A percentile compares a stretch with the other conserved stretches of the same genome.
Conservation (phyloP, 305 asterid species). For the Plantago lanceolata region DNA sequence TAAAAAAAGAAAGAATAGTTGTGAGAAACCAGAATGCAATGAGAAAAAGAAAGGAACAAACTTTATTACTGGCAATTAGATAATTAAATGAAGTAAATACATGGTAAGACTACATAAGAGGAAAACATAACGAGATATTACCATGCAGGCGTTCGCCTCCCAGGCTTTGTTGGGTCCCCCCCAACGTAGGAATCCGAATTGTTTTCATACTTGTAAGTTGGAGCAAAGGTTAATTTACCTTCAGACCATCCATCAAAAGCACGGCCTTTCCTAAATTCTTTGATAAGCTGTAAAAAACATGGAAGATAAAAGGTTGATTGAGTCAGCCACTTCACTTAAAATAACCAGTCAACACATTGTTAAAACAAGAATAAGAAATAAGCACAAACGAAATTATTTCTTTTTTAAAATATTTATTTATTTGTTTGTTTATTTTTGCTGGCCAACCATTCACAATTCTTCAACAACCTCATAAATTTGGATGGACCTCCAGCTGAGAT, state of each 20-base stretch:
- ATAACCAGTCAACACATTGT: background rate
- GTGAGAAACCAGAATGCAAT: background rate
- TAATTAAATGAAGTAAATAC: no score
- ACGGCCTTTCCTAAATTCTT: constrained; percentile 74
- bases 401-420: no score
- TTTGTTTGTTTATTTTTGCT: no score
- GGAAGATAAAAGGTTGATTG: constrained; percentile 10
- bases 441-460: no score
- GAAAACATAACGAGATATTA: constrained; percentile 28
- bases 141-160: constrained; percentile 93
- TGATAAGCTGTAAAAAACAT: constrained; percentile 53
- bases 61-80: background rate
- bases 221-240: constrained; percentile 76
- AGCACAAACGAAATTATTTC: no score
- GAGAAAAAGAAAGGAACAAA: background rate
- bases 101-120: background rate
- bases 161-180: constrained; percentile 66
- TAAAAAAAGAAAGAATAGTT: no score
- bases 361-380: no score
- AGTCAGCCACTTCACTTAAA: constrained; percentile 5
- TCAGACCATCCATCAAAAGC: constrained; percentile 97
- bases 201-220: constrained; percentile 80
- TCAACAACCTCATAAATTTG: no score
- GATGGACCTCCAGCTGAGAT: no score
- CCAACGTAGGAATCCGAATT: constrained; percentile 64